Evolutionary conservation across 805 yeast genomes (phyloP).

Genomic region (Hanseniaspora nectarophila): DNA sequence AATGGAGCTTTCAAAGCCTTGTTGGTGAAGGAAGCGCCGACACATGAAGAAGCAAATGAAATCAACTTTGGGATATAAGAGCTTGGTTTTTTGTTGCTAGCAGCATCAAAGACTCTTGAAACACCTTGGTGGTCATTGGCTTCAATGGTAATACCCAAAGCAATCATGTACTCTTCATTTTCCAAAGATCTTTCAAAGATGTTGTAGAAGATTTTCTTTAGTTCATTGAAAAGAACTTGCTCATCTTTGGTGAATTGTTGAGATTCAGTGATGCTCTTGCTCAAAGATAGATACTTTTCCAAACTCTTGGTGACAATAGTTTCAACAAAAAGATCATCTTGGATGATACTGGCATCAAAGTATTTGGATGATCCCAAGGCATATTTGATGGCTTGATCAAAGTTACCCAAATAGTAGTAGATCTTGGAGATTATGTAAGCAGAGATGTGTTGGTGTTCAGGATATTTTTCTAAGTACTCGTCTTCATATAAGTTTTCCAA

Average conservation of each 20-base stretch:
- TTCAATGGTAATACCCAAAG: slow-evolving; percentile 83
- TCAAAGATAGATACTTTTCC: slow-evolving; percentile 58
- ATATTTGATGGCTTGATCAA: slow-evolving; percentile 76
- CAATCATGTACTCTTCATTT: slow-evolving; percentile 62
- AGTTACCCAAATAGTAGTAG: slow-evolving; percentile 85
- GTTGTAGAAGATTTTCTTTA: slow-evolving; percentile 62
- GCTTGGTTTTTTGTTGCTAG: slow-evolving; percentile 34
- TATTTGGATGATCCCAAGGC: slow-evolving; percentile 74
- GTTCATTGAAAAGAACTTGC: slow-evolving; percentile 43
- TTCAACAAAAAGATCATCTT: slow-evolving; percentile 75
- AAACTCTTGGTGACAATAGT: slow-evolving; percentile 90
- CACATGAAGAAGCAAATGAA: slow-evolving; percentile 63
- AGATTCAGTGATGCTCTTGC: slow-evolving; percentile 36
- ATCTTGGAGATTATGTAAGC: slow-evolving; percentile 88
- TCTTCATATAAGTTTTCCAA: slow-evolving; percentile 90
- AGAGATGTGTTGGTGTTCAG: slow-evolving; percentile 51
- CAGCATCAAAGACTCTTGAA: slow-evolving; percentile 40
- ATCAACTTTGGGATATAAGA: slow-evolving; percentile 45
- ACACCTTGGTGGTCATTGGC: slow-evolving; percentile 76
- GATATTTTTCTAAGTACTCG: slow-evolving; percentile 47
- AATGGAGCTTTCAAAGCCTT: slow-evolving; percentile 55
- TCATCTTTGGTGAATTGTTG: slow-evolving; percentile 22
- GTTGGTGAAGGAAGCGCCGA: slow-evolving; percentile 54
- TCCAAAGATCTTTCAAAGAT: slow-evolving; percentile 74
- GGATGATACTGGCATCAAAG: slow-evolving; percentile 50